Evolutionary conservation across 345 rosid species (phyloP).

Genomic region (Hibiscus tridactylites): DNA sequence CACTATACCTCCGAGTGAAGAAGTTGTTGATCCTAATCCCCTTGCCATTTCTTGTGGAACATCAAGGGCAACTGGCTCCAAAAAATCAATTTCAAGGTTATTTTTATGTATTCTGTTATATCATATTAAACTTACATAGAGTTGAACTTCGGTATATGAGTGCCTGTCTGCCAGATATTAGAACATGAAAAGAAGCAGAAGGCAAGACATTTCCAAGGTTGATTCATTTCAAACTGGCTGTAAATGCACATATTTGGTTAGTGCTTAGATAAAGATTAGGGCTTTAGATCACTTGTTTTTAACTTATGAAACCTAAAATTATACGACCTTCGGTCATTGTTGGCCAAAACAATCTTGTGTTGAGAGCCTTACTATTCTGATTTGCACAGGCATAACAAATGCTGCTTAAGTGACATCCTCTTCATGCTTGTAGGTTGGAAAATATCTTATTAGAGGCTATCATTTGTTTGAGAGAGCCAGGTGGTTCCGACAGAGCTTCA

Average conservation of each 20-base stretch:
- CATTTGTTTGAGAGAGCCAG: slow-evolving; percentile 60
- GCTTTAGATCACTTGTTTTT: not conserved
- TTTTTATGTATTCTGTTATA: slow-evolving; percentile 5
- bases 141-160: not conserved
- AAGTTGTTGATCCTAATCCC: slow-evolving; percentile 44
- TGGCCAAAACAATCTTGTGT: not conserved
- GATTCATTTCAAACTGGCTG: not conserved
- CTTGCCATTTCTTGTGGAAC: slow-evolving; percentile 40
- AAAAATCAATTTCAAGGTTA: slow-evolving; percentile 53
- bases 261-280: not conserved
- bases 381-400: not conserved
- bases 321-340: not conserved
- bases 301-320: not conserved
- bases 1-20: slow-evolving; percentile 38
- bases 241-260: not conserved
- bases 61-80: slow-evolving; percentile 31
- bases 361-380: not conserved
- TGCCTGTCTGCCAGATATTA: not conserved
- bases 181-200: not conserved
- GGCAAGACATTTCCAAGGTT: not conserved
- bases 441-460: slow-evolving; percentile 72
- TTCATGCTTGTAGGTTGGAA: slow-evolving; percentile 57
- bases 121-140: slow-evolving; percentile 11
- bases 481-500: slow-evolving; percentile 77
- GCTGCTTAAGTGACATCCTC: slow-evolving; percentile 8